These are phyloP conservation scores for Cyberlindnera subsufficiens DNA, from an alignment of 805 yeast species.

Conservation along the genomic window DNA sequence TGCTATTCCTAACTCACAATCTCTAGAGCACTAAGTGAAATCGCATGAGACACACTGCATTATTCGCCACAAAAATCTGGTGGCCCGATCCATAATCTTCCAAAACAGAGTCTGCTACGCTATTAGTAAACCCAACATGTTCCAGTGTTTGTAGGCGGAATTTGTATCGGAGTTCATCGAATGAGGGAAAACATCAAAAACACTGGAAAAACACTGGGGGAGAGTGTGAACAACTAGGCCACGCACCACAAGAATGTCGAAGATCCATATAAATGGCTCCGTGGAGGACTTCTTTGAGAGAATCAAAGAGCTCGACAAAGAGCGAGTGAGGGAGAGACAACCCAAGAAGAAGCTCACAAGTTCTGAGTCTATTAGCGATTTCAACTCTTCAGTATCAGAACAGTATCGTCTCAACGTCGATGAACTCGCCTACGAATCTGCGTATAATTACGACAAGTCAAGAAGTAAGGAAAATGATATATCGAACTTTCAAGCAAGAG, in stretches of 20 bases:
- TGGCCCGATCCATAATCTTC: no score
- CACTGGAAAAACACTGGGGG: not conserved
- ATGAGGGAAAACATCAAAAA: not conserved
- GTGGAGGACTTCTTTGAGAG: slow-evolving; percentile 12
- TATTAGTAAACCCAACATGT: no score
- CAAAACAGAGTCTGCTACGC: no score
- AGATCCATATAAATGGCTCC: slow-evolving; percentile 4
- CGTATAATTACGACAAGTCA: slow-evolving; percentile 51
- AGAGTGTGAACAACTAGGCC: not conserved
- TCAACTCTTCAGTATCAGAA: slow-evolving; percentile 31
- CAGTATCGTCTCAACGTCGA: slow-evolving; percentile 37
- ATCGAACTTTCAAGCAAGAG: not conserved
- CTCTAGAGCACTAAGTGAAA: no score
- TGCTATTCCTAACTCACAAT: no score
- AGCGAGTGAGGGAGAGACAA: slow-evolving; percentile 4
- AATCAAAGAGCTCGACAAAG: slow-evolving; percentile 12
- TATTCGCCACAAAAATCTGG: no score
- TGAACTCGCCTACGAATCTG: slow-evolving; percentile 50
- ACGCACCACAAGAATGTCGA: not conserved
- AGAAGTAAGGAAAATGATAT: slow-evolving; percentile 1
- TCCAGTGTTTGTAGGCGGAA: no score
- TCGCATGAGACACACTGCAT: no score
- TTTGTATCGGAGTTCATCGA: no score
- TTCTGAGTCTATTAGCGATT: slow-evolving; percentile 12
- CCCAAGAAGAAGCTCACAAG: slow-evolving; percentile 4